phyloP scores from a whole-genome alignment of 768 basidiomycete genomes.

The Russula abietina region DNA sequence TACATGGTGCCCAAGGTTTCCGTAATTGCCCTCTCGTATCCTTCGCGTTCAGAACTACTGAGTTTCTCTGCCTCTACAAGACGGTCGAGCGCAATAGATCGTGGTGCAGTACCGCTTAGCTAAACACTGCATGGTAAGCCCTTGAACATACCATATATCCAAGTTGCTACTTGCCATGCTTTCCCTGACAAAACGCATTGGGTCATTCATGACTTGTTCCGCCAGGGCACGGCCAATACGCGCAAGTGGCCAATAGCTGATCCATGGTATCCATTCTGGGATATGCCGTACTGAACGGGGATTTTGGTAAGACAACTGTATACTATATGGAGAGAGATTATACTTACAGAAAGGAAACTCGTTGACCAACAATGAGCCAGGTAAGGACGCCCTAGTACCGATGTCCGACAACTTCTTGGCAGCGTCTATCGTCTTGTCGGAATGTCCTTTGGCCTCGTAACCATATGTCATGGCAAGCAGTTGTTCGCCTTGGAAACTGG shows the following conservation, averaged over 20 bases:
- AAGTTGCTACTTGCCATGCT: neutral
- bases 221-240: neutral
- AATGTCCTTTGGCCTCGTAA: neutral
- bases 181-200: slow-evolving; percentile 5
- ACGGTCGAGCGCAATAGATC: neutral
- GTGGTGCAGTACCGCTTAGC: neutral
- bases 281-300: neutral
- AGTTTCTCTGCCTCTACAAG: neutral
- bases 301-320: neutral
- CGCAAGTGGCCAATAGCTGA: slow-evolving; percentile 13
- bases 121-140: neutral
- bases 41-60: neutral
- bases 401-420: neutral
- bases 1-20: slow-evolving; percentile 5
- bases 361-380: slow-evolving; percentile 11
- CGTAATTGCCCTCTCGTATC: neutral
- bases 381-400: neutral
- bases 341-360: slow-evolving; percentile 15
- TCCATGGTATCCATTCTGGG: slow-evolving; percentile 10
- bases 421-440: neutral
- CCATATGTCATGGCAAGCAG: slow-evolving; percentile 13
- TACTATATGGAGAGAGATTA: neutral
- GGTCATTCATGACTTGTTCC: neutral
- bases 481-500: slow-evolving; percentile 9
- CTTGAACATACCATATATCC: neutral